phyloP scores from a whole-genome alignment of 2,329 filamentous ascomycete genomes.

The Penicillium aurantiogriseum region DNA sequence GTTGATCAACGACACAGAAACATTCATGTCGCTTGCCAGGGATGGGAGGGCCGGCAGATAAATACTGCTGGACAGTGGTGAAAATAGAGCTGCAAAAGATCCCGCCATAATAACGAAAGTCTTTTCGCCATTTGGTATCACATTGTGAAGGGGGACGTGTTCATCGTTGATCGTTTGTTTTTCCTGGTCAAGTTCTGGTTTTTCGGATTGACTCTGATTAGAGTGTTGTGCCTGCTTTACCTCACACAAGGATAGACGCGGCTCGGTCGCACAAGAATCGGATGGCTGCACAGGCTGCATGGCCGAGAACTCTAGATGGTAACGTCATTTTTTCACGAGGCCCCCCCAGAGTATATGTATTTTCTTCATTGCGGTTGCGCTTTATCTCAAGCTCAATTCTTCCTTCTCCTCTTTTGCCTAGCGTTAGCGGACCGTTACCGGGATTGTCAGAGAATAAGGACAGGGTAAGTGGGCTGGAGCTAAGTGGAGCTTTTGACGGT shows the following conservation, averaged over 20 bases:
- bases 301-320: background rate
- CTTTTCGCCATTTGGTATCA: constrained; percentile 9
- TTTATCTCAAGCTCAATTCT: background rate
- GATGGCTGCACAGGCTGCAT: background rate
- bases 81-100: constrained; percentile 16
- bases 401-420: background rate
- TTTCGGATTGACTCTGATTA: background rate
- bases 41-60: constrained; percentile 43
- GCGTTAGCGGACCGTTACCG: background rate
- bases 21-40: constrained; percentile 31
- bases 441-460: background rate
- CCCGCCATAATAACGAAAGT: constrained; percentile 11
- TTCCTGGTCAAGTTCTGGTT: background rate
- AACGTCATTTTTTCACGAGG: background rate
- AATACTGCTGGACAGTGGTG: constrained; percentile 21
- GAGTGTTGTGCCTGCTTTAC: background rate
- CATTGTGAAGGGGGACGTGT: background rate
- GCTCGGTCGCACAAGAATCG: background rate
- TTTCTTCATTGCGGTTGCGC: background rate
- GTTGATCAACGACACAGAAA: constrained; percentile 26
- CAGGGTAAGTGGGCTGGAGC: background rate
- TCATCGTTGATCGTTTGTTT: background rate
- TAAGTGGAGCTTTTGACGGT: background rate
- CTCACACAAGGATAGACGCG: background rate
- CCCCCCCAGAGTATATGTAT: background rate